Base-by-base conservation (phyloP, 2,329 filamentous ascomycete species). In the Pyrenophora seminiperda region DNA sequence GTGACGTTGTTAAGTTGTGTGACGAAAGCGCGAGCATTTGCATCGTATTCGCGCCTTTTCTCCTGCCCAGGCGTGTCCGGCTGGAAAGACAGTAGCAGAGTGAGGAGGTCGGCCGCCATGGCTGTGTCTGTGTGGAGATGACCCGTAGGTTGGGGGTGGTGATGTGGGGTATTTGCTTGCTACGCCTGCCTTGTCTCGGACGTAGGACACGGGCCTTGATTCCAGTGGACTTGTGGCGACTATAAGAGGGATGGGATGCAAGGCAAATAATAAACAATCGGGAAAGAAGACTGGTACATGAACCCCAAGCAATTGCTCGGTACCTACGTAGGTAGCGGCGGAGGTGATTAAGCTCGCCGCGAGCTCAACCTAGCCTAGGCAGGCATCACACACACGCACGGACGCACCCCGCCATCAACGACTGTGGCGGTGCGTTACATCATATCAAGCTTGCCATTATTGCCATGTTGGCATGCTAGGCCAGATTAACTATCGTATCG, bases 41-140 rank as follows among this genome's bases (percentile, higher is more conserved):
- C 61, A 52, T 78, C 75, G 50, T 77, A 77, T 19, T 75, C 71
- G 38, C 71, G 65, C 29, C 60, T 71, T 48, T 68, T 55, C 20
- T 62, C 64, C 7, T 75, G 39, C 36, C 68, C 61, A 27, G 61
- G 57, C 4, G 58, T 53, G 13, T 70, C 63, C 18, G 67, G 66
- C 54, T 71, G 74, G 51, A 76, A 77, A 19, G 67, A 58, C 20
- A 69, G 51, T 15, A 71, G 51, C 5, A 62, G 15, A 19, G 43
- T 58, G 43, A 66, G 47, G n/a, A 71, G 53, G n/a, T 70, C 68
- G 34, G 56, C 56, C 30, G 69, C 53, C 69, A 73, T 72, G 13
- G 42, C 54, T 39, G 33, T 40, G 50, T 32, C 19, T 41, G 33
- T 41, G 39, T 44, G 11, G 45, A 44, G 37, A 17, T 20, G 37